Percentiles rank a stretch among this genome's conserved stretches.
Evolutionary conservation across 1,284 basidiomycete species (phyloP).

Genomic region (Prillingera fragicola): DNA sequence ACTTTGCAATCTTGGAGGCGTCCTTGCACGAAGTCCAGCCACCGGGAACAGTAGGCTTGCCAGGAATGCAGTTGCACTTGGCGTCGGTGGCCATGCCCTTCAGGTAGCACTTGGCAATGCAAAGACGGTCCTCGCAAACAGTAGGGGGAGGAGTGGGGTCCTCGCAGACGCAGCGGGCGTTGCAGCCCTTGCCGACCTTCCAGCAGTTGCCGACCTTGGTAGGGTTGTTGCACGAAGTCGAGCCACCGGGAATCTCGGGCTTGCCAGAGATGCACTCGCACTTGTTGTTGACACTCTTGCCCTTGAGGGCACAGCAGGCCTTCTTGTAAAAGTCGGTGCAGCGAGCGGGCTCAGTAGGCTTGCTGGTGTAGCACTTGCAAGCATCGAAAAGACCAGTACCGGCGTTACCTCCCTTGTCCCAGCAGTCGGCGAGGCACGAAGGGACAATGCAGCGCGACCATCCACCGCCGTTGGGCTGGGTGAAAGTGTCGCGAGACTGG

Average conservation of each 20-base stretch:
- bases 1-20: slow-evolving; percentile 3
- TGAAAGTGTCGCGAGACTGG: slow-evolving; percentile 1
- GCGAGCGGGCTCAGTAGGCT: neutral
- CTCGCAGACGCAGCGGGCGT: neutral
- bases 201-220: neutral
- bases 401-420: slow-evolving; percentile 5
- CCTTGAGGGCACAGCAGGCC: neutral
- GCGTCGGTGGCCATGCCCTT: neutral
- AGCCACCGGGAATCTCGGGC: neutral
- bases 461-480: no score
- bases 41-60: slow-evolving; percentile 2
- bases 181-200: neutral
- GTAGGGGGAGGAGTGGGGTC: neutral
- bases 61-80: neutral
- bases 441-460: neutral
- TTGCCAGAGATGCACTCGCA: slow-evolving; percentile 3
- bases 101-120: neutral
- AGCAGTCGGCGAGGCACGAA: slow-evolving; percentile 6
- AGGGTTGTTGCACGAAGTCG: neutral
- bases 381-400: no score
- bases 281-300: neutral
- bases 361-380: slow-evolving; percentile 2
- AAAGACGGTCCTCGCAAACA: neutral
- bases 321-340: neutral
- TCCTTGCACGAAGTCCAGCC: neutral